Percentiles rank a stretch among this genome's conserved stretches.
Evolutionary conservation across 257 asterid genomes (phyloP).

Genomic region (Nicotiana tomentosiformis): DNA sequence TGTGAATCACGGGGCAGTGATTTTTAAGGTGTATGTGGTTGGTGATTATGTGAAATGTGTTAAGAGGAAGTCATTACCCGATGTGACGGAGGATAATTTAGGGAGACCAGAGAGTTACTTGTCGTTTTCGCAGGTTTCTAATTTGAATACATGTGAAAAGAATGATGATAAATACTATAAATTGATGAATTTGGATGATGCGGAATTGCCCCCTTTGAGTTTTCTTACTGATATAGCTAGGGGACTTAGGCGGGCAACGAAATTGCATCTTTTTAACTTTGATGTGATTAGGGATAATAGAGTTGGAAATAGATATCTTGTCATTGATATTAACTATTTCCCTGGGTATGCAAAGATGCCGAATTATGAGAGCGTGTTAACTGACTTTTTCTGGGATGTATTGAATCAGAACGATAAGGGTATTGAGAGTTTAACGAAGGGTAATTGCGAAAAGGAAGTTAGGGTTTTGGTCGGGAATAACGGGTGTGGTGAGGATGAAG

Average conservation of each 20-base stretch:
- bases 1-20: conserved; percentile 67
- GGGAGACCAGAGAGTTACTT: conserved; percentile 38
- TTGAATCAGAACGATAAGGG: conserved; percentile 21
- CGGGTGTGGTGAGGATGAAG: conserved; percentile 42
- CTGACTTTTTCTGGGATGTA: conserved; percentile 57
- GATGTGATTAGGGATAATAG: conserved; percentile 65
- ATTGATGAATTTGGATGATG: conserved; percentile 53
- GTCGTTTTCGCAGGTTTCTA: conserved; percentile 56
- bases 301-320: conserved; percentile 59
- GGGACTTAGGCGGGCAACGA: conserved; percentile 48
- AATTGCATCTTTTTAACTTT: conserved; percentile 56
- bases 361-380: conserved; percentile 47
- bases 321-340: conserved; percentile 68
- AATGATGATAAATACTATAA: conserved; percentile 38
- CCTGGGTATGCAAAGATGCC: conserved; percentile 86
- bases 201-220: conserved; percentile 55
- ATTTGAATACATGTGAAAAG: conserved; percentile 37
- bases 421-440: conserved; percentile 13
- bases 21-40: conserved; percentile 73
- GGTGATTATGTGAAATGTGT: conserved; percentile 69
- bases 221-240: conserved; percentile 52
- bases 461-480: conserved; percentile 33
- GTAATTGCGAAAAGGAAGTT: conserved; percentile 20
- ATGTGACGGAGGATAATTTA: conserved; percentile 48
- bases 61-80: conserved; percentile 62